phyloP scores from a whole-genome alignment of 2,329 filamentous ascomycete genomes.

The Fusarium sp. region DNA sequence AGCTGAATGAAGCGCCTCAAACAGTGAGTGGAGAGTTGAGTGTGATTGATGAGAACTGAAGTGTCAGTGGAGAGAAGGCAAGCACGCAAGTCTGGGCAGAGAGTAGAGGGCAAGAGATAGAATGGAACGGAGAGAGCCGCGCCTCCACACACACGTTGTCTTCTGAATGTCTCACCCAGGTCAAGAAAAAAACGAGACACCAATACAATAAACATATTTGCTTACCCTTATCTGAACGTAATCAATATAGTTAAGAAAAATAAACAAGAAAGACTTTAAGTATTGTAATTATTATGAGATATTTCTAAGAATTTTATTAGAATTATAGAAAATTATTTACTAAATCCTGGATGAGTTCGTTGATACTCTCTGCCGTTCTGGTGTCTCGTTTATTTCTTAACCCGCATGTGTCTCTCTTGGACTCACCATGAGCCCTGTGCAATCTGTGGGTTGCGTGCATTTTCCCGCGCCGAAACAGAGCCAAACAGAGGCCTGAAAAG shows the following conservation, averaged over 20 bases:
- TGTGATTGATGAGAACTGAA: neutral
- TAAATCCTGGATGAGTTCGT: no score
- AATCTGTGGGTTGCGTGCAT: constrained; percentile 1
- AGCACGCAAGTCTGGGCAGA: neutral
- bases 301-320: no score
- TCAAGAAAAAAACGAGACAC: no score
- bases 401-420: neutral
- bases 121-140: neutral
- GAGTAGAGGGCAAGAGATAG: neutral
- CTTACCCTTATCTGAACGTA: no score
- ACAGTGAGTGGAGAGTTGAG: neutral
- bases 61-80: neutral
- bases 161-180: neutral
- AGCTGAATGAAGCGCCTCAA: neutral
- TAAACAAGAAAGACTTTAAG: no score
- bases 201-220: no score
- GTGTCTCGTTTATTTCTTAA: no score
- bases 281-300: no score
- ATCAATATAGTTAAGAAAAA: no score
- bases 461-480: constrained; percentile 1
- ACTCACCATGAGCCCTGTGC: neutral
- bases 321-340: no score
- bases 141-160: neutral
- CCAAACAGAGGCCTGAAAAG: neutral
- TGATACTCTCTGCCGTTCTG: no score